phyloP scores from a whole-genome alignment of 345 rosid genomes.

The Corchorus capsularis region DNA sequence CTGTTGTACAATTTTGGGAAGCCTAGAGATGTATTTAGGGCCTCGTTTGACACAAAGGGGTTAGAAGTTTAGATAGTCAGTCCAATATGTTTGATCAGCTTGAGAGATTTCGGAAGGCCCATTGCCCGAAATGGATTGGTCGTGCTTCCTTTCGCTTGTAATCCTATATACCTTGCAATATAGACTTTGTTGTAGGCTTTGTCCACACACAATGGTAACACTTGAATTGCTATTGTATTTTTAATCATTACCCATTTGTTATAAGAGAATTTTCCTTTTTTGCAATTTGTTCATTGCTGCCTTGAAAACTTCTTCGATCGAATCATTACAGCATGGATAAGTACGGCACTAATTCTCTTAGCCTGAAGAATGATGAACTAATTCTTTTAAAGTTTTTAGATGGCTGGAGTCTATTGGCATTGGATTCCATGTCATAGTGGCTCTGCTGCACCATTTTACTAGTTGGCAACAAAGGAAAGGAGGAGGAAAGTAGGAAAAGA shows the following conservation, averaged over 20 bases:
- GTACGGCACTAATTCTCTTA: no score
- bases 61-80: slow-evolving; percentile 18
- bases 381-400: no score
- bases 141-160: background rate
- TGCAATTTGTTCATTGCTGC: no score
- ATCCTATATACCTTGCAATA: background rate
- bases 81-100: background rate
- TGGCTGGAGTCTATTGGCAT: background rate
- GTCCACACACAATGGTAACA: background rate
- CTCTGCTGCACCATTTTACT: background rate
- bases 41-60: slow-evolving; percentile 21
- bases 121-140: background rate
- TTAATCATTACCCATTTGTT: background rate
- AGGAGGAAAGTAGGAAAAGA: background rate
- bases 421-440: background rate
- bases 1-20: slow-evolving; percentile 21
- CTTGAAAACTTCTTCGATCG: no score
- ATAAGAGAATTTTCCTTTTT: no score
- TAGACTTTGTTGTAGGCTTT: background rate
- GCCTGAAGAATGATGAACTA: no score
- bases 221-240: background rate
- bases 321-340: no score
- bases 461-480: background rate
- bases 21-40: slow-evolving; percentile 19
- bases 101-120: background rate